phyloP scores from a whole-genome alignment of 768 basidiomycete genomes.

The Serendipita sp. region DNA sequence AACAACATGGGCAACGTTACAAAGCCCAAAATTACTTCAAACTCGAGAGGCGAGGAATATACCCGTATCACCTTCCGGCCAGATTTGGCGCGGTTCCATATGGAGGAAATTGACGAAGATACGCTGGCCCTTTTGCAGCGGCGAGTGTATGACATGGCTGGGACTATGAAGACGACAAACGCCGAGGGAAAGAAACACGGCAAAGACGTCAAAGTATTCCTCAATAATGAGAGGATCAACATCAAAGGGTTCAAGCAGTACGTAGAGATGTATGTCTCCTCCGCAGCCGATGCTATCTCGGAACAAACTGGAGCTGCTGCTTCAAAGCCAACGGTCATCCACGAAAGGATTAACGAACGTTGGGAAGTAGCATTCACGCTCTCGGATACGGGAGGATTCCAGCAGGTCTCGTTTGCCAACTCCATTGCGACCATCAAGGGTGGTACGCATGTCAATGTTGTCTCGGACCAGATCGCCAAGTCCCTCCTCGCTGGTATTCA shows the following conservation, averaged over 20 bases:
- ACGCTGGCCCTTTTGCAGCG: slow-evolving; percentile 76
- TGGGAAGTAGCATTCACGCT: slow-evolving; percentile 96
- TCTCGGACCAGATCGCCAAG: slow-evolving; percentile 84
- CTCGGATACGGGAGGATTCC: slow-evolving; percentile 69
- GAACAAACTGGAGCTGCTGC: slow-evolving; percentile 63
- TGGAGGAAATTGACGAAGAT: slow-evolving; percentile 81
- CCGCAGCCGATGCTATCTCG: slow-evolving; percentile 51
- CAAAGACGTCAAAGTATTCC: slow-evolving; percentile 70
- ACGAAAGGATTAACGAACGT: slow-evolving; percentile 61
- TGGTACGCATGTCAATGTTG: slow-evolving; percentile 74
- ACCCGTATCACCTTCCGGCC: slow-evolving; percentile 88
- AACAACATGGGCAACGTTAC: slow-evolving; percentile 85
- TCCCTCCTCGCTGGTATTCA: slow-evolving; percentile 61
- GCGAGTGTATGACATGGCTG: slow-evolving; percentile 94
- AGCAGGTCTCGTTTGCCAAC: slow-evolving; percentile 95
- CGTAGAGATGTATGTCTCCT: slow-evolving; percentile 80
- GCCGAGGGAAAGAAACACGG: not conserved
- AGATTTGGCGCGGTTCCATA: slow-evolving; percentile 82
- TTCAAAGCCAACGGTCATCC: slow-evolving; percentile 59
- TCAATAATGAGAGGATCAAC: slow-evolving; percentile 84
- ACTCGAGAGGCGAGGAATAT: slow-evolving; percentile 72
- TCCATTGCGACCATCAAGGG: slow-evolving; percentile 94
- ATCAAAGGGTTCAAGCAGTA: slow-evolving; percentile 95
- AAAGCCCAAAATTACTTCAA: slow-evolving; percentile 86
- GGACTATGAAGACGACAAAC: slow-evolving; percentile 46